Percentiles rank a stretch among this genome's conserved stretches.
Evolutionary conservation across 495 filamentous ascomycete species (phyloP).

Genomic region (Penicillium ochrochloron): DNA sequence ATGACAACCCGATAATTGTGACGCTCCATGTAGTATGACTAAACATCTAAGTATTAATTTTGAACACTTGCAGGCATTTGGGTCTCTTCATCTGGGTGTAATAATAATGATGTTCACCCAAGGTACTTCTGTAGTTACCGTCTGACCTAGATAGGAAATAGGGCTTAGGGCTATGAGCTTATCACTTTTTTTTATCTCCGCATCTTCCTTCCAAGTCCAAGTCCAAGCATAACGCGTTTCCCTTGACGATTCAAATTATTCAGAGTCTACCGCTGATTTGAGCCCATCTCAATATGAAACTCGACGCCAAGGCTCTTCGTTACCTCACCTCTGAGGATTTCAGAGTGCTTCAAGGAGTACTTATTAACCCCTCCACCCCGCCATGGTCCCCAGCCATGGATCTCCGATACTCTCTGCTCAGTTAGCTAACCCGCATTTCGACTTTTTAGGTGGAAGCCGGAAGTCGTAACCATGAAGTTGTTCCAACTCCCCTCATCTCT

Average conservation of each 20-base stretch:
- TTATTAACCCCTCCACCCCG: constrained; percentile 33
- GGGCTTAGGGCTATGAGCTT: constrained; percentile 50
- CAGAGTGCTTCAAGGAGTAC: constrained; percentile 89
- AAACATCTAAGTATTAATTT: neutral
- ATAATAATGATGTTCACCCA: neutral
- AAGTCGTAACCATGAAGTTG: constrained; percentile 94
- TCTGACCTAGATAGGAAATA: constrained; percentile 42
- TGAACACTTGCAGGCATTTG: neutral
- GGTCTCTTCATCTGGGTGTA: neutral
- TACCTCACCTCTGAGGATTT: constrained; percentile 94
- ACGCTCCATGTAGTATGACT: neutral
- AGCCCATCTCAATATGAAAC: constrained; percentile 66
- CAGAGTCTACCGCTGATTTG: neutral
- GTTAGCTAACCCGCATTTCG: constrained; percentile 39
- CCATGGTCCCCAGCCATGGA: constrained; percentile 9
- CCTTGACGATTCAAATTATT: neutral
- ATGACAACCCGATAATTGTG: neutral
- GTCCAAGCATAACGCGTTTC: constrained; percentile 14
- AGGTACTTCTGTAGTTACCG: neutral
- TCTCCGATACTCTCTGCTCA: constrained; percentile 17
- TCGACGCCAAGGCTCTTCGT: constrained; percentile 88
- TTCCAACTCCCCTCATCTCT: constrained; percentile 86
- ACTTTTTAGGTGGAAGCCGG: constrained; percentile 79
- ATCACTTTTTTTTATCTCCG: constrained; percentile 40
- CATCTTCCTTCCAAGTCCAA: constrained; percentile 18